phyloP scores from a whole-genome alignment of 75 land plant genomes.

The Picea glauca region DNA sequence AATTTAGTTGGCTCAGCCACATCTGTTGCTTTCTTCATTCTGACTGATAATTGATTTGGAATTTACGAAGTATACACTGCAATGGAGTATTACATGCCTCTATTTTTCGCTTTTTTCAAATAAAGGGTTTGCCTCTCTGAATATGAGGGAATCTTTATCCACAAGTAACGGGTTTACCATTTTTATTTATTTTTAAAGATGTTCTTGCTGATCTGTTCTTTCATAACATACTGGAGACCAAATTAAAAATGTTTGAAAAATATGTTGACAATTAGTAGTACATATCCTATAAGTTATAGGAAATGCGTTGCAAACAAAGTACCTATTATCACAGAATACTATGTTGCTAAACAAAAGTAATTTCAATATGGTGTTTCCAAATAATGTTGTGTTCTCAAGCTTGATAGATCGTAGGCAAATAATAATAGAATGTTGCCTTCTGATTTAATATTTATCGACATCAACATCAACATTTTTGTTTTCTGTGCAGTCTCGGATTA shows the following conservation, averaged over 20 bases:
- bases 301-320: not conserved
- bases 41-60: too few species aligned
- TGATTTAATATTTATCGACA: not conserved
- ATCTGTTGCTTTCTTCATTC: too few species aligned
- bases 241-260: not conserved
- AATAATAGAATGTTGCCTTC: not conserved
- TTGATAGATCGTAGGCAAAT: not conserved
- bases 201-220: too few species aligned
- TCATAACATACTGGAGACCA: not conserved
- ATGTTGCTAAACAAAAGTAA: not conserved
- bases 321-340: not conserved
- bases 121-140: too few species aligned
- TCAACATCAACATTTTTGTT: not conserved
- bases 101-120: too few species aligned
- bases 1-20: too few species aligned
- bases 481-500: constrained; percentile 29
- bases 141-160: too few species aligned
- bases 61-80: too few species aligned
- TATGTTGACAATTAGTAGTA: not conserved
- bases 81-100: too few species aligned
- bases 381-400: not conserved
- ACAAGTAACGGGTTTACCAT: too few species aligned
- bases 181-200: too few species aligned
- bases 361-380: not conserved
- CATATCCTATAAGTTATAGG: not conserved